phyloP scores from a whole-genome alignment of 2,329 filamentous ascomycete genomes.

The Penicillium decumbens region DNA sequence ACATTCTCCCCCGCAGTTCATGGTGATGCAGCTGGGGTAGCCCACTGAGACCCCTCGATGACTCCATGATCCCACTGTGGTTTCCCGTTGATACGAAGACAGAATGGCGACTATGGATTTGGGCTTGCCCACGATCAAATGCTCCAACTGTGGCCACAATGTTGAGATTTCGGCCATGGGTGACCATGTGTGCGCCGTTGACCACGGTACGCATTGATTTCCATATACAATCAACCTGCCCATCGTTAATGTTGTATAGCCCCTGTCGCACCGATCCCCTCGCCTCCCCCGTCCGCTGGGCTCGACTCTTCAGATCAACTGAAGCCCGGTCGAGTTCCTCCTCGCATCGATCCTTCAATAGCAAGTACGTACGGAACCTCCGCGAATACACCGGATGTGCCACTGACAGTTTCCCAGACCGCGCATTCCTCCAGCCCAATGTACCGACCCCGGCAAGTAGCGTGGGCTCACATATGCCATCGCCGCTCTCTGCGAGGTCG shows the following conservation, averaged over 20 bases:
- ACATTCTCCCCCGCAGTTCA: not conserved
- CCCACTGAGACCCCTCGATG: conserved; percentile 13
- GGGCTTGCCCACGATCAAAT: conserved; percentile 79
- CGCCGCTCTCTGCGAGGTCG: conserved; percentile 57
- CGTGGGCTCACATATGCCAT: conserved; percentile 57
- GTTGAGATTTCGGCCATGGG: conserved; percentile 84
- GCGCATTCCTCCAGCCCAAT: conserved; percentile 47
- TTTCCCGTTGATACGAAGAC: conserved; percentile 2
- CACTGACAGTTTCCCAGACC: conserved; percentile 29
- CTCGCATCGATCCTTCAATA: conserved; percentile 54
- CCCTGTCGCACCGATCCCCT: conserved; percentile 18
- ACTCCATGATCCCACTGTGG: conserved; percentile 10
- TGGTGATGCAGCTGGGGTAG: conserved; percentile 11
- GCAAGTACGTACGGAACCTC: conserved; percentile 49
- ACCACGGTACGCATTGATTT: conserved; percentile 35
- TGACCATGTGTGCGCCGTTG: conserved; percentile 66
- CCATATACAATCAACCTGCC: not conserved
- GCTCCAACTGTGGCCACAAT: conserved; percentile 70
- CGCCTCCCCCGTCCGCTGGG: conserved; percentile 28
- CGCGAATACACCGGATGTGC: not conserved
- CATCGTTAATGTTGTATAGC: conserved; percentile 1
- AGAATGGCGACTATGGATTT: conserved; percentile 49
- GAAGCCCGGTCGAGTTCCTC: conserved; percentile 48
- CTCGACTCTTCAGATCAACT: conserved; percentile 23
- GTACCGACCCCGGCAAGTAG: conserved; percentile 62